A percentile compares a stretch with the other conserved stretches of the same genome.
Evolutionary conservation across 2,329 filamentous ascomycete species (phyloP).

Genomic region (Dactylellina cionopaga): DNA sequence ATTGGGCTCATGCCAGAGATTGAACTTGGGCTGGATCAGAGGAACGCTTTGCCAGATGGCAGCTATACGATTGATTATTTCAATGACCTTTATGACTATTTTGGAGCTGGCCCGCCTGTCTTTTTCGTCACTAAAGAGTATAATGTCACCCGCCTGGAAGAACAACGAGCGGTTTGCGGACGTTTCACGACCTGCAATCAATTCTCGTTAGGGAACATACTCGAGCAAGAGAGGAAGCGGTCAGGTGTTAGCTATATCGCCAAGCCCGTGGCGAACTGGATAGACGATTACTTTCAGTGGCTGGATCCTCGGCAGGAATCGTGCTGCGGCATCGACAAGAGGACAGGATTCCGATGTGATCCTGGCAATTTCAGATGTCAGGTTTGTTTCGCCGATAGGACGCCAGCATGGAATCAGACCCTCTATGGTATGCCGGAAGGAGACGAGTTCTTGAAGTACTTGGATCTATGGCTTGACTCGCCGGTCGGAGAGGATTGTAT

Average conservation of each 20-base stretch:
- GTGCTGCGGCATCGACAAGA: conserved; percentile 69
- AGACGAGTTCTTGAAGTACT: conserved; percentile 86
- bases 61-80: conserved; percentile 97
- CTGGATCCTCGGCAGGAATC: conserved; percentile 84
- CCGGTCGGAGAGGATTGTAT: conserved; percentile 86
- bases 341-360: conserved; percentile 53
- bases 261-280: conserved; percentile 89
- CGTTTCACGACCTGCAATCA: conserved; percentile 88
- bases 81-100: conserved; percentile 92
- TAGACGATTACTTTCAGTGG: conserved; percentile 97
- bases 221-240: conserved; percentile 94
- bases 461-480: conserved; percentile 81
- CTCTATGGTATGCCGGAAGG: conserved; percentile 92
- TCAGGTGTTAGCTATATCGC: conserved; percentile 87
- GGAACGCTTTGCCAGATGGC: conserved; percentile 90
- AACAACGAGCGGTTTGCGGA: conserved; percentile 88
- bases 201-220: conserved; percentile 83
- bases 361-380: conserved; percentile 68
- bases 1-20: conserved; percentile 86
- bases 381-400: conserved; percentile 80
- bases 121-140: conserved; percentile 90
- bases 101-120: conserved; percentile 89
- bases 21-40: conserved; percentile 83
- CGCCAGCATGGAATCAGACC: conserved; percentile 87
- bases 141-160: conserved; percentile 77